phyloP scores from a whole-genome alignment of 257 asterid species.

The Solanum dulcamara region DNA sequence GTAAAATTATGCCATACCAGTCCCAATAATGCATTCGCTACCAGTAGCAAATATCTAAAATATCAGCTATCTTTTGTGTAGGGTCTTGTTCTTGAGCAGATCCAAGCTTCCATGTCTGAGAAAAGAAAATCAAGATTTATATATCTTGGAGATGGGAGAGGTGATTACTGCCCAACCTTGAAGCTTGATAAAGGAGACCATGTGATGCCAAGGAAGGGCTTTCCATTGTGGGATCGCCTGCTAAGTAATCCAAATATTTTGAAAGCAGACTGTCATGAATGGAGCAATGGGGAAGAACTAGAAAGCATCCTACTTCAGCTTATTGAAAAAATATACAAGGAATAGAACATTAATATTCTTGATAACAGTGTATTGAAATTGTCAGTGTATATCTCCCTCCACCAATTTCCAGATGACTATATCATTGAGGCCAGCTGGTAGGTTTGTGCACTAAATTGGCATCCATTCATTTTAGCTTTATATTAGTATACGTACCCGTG shows the following conservation, averaged over 20 bases:
- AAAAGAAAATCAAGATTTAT: constrained; percentile 24
- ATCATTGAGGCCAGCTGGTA: neutral
- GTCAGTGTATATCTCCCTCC: neutral
- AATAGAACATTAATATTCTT: constrained; percentile 4
- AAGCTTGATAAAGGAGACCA: constrained; percentile 49
- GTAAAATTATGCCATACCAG: neutral
- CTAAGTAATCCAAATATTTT: constrained; percentile 25
- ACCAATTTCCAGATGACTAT: neutral
- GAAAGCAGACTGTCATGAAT: constrained; percentile 49
- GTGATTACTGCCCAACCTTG: constrained; percentile 73
- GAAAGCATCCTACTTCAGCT: constrained; percentile 37
- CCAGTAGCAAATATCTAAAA: neutral
- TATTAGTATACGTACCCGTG: no score
- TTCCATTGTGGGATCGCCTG: constrained; percentile 36
- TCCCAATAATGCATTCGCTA: neutral
- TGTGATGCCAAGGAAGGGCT: constrained; percentile 57
- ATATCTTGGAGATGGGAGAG: constrained; percentile 68
- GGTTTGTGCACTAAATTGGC: neutral
- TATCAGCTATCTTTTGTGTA: constrained; percentile 1
- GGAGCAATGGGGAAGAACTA: constrained; percentile 61
- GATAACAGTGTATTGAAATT: neutral
- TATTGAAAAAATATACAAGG: constrained; percentile 14
- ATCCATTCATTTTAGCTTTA: no score
- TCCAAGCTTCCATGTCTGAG: constrained; percentile 28
- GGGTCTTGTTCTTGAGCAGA: constrained; percentile 46